Percentiles rank a stretch among this genome's conserved stretches.
Evolutionary conservation across 75 land plant species (phyloP).

Genomic region (Cunninghamia lanceolata): DNA sequence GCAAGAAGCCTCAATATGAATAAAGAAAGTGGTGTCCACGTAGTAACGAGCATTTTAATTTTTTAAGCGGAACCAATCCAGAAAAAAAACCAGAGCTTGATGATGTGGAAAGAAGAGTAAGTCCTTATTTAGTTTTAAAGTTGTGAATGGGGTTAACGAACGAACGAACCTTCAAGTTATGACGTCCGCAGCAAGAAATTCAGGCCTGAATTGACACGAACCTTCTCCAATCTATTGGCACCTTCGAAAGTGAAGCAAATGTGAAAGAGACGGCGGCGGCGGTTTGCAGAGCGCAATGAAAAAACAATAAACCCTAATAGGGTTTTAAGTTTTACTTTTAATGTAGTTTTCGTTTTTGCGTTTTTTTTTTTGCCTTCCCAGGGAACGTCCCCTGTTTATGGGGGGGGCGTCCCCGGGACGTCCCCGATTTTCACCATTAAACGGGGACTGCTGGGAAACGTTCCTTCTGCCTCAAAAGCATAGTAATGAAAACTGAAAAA

Average conservation of each 20-base stretch:
- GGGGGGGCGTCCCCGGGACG: too few species aligned
- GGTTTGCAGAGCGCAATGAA: too few species aligned
- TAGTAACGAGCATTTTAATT: background rate
- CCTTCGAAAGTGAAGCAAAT: background rate
- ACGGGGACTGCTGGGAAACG: too few species aligned
- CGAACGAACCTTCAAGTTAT: background rate
- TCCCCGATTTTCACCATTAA: too few species aligned
- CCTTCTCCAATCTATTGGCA: background rate
- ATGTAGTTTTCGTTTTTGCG: too few species aligned
- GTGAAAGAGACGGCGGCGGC: background rate
- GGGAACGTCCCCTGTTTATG: too few species aligned
- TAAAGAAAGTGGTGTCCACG: background rate
- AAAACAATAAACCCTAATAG: too few species aligned
- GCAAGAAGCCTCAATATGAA: background rate
- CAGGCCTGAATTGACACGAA: background rate
- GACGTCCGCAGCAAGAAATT: background rate
- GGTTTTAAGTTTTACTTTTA: too few species aligned
- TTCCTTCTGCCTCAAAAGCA: too few species aligned
- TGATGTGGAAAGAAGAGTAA: background rate
- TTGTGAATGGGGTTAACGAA: background rate
- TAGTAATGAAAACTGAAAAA: too few species aligned
- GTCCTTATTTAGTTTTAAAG: background rate
- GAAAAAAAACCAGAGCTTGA: background rate
- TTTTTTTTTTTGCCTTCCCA: too few species aligned
- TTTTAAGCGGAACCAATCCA: background rate